Base-by-base conservation (phyloP, 768 basidiomycete species). In the Gymnopilus dilepis region DNA sequence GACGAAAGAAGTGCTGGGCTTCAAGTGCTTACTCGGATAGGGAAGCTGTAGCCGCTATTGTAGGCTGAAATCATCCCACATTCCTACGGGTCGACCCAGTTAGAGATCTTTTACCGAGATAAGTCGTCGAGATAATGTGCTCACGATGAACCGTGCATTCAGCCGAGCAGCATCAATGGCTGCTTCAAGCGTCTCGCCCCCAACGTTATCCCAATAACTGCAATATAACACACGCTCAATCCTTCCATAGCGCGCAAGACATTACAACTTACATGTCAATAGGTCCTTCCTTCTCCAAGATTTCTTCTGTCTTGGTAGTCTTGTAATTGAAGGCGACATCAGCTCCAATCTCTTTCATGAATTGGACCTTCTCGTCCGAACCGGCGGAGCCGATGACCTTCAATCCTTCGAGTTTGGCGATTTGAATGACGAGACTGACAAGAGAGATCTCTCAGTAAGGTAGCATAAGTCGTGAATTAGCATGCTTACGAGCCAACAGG, bases 271-370 rank as follows among this genome's bases (percentile, higher is more conserved):
- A 80, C 79, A 82, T 71, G 55, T 83, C 76, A 33, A 83, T 73
- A 6, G 80, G 80, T 0, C 88, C 88, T 63, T 90, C 80, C 61
- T 79, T 79, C 61, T 70, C 67, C 41, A 93, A 73, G 1, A 88
- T 75, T 9, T 87, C 83, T 0, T 67, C 67, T 0, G 83, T 85
- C 45, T 77, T 75, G 0, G 76, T 76, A 0, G 81, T 90, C 79
- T 92, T 89, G 73, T 90, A 91, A 71, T 92, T 90, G 76, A 90
- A 91, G 0, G 80, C 85, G 7, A 88, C 81, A 65, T 92, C 89
- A 0, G 85, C 84, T 0, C 89, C 90, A n/a, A 89, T 64, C 1
- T 80, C 79, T 53, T 80, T 80, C 72, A 89, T 72, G 67, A 82
- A 89, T 6, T 77, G 71, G 6, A 92, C 87, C 73, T 93, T 92